Evolutionary conservation across 202 grass and related monocot species (phyloP), one percentile per base, ranked within the genome.

Genomic region (Hordeum pubiflorum): DNA sequence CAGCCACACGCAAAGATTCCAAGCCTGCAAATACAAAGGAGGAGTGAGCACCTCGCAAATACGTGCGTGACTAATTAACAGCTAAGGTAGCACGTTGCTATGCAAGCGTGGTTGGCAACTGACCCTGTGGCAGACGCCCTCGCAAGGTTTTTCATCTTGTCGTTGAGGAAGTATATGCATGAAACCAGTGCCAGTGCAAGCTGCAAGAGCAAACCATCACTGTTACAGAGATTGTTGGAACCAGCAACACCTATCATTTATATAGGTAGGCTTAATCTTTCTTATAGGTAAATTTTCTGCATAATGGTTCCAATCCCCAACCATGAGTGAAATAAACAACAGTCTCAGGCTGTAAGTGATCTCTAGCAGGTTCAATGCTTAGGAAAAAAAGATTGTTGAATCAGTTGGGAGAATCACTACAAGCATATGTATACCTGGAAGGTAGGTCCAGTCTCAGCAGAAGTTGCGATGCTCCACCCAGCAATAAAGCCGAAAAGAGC

Each of bases 151-250:
- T 98, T 94, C 92, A 94, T 94, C 85, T 94, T 98, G 4, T 89
- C 90, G 37, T 94, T 94, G 33, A 97, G 92, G 23, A 97, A 94
- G 63, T 89, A 94, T 78, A 97, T 86, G 60, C 95, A 98, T 13
- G 90, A 81, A 6, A 85, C 8, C 2, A 94, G 86, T 74, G 90
- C 91, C 39, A 98, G 60, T 4, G 88, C 88, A 85, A 98, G 88
- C 95, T 93, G 88, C 72, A 82, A 94, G 50, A 85, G 43, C 63
- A 65, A 69, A 27, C 2, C 7, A 50, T 90, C 61, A 88, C 50
- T 68, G 17, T 24, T 33, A 43, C 40, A 69, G 76, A 4, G 48
- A 65, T 56, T 63, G 63, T 34, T 70, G 63, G 39, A 84, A 46
- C 39, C 27, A 10, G 57, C 67, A 55, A 13, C 2, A 69, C 23